Evolutionary conservation across 2,329 filamentous ascomycete species (phyloP).

Genomic region (Arthrobotrys sinensis): DNA sequence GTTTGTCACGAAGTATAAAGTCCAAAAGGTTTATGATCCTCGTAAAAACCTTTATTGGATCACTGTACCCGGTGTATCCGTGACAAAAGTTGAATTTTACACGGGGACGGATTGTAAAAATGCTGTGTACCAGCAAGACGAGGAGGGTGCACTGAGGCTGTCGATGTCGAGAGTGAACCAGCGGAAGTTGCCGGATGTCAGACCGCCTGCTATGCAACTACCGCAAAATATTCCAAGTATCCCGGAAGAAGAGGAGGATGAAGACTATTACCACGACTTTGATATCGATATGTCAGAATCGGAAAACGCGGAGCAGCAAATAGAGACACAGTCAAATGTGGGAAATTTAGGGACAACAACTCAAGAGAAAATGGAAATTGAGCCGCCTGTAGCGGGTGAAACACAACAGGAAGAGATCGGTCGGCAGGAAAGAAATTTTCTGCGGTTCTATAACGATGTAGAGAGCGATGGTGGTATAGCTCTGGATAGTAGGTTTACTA

Average conservation of each 20-base stretch:
- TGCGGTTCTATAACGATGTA: constrained; percentile 44
- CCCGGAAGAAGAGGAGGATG: constrained; percentile 27
- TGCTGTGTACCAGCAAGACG: constrained; percentile 40
- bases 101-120: constrained; percentile 52
- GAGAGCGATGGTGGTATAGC: constrained; percentile 39
- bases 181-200: background rate
- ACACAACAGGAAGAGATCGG: constrained; percentile 38
- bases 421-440: constrained; percentile 48
- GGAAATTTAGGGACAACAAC: constrained; percentile 5
- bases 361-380: constrained; percentile 38
- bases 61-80: constrained; percentile 1
- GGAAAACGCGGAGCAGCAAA: constrained; percentile 18
- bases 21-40: constrained; percentile 39
- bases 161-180: constrained; percentile 18
- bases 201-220: background rate
- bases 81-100: constrained; percentile 47
- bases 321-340: constrained; percentile 7
- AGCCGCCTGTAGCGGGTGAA: constrained; percentile 39
- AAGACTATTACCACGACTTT: constrained; percentile 37
- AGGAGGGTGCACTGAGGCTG: constrained; percentile 16
- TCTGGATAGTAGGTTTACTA: constrained; percentile 32
- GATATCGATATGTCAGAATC: constrained; percentile 25
- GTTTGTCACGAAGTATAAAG: background rate
- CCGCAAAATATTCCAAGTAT: constrained; percentile 15
- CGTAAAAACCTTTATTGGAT: constrained; percentile 35